phyloP scores from a whole-genome alignment of 805 yeast species.

The Sugiyamaella boreocaroliniensis region DNA sequence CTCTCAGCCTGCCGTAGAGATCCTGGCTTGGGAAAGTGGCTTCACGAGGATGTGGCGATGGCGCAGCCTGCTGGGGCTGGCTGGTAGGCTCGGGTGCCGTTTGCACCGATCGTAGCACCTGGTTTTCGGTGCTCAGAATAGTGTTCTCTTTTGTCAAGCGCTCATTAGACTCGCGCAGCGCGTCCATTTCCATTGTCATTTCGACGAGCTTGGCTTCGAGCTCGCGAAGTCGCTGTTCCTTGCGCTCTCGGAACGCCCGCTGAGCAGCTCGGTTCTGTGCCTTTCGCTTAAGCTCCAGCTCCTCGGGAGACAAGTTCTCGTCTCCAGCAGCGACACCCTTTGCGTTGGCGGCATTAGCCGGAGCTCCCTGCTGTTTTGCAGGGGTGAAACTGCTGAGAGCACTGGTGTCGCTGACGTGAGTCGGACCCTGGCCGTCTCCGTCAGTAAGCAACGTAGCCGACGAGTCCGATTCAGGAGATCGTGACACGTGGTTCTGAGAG shows the following conservation, averaged over 20 bases:
- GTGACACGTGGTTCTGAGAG: not conserved
- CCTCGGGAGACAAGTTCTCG: conserved; percentile 27
- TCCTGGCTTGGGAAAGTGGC: conserved; percentile 17
- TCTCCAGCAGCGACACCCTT: conserved; percentile 5
- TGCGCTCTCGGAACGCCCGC: conserved; percentile 77
- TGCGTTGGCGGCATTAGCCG: not conserved
- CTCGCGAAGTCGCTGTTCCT: conserved; percentile 64
- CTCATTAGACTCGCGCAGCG: conserved; percentile 44
- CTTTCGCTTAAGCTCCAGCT: conserved; percentile 51
- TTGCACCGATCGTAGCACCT: conserved; percentile 38
- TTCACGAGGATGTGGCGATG: conserved; percentile 1
- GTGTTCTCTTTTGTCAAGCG: conserved; percentile 47
- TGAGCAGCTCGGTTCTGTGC: conserved; percentile 86
- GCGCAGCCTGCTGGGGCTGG: conserved; percentile 1
- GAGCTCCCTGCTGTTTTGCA: not conserved
- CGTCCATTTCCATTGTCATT: conserved; percentile 50
- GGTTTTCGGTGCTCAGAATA: conserved; percentile 56
- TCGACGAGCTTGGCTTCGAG: conserved; percentile 51
- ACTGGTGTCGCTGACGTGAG: too few relatives aligned
- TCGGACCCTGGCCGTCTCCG: not conserved
- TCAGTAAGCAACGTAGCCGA: not conserved
- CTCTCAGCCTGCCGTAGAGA: conserved; percentile 13
- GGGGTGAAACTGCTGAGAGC: too few relatives aligned
- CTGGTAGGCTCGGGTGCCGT: conserved; percentile 2
- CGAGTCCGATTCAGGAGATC: conserved; percentile 7